Evolutionary conservation across 108 stramenopile genomes (phyloP), one percentile per base, ranked within the genome.

Genomic region (Discostella pseudostelligera): DNA sequence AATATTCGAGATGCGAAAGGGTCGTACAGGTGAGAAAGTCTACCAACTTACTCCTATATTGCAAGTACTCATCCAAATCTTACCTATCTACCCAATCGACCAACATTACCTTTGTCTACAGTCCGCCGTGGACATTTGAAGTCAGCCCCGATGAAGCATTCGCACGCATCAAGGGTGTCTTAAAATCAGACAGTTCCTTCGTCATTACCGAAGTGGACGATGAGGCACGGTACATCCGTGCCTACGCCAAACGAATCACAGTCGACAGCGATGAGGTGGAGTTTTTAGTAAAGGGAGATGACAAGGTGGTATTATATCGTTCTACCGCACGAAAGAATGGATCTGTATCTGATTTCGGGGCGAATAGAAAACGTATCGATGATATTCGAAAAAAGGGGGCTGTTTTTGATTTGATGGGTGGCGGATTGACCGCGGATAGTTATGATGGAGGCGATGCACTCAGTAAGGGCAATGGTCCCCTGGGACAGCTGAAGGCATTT

Each of bases 401-500:
- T 3, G 78, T 85, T 1, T 92, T 92, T 76, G 87, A 79, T 20
- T 76, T 88, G 25, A 92, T 92, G 87, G 90, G 87, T 29, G 84
- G 80, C 39, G 79, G 76, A 17, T 25, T 88, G 55, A 75, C 78
- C 11, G 77, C 76, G 10, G 83, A 79, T 29, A 70, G 70, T 39
- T 80, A 73, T 46, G 67, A 81, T 17, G 79, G 75, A 0, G 78
- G 64, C 2, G 82, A 62, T 1, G 65, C 56, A 28, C 36, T 40
- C 10, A 62, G 66, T 42, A 62, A 69, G 24, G 84, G 84, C 9
- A 80, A 83, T 54, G 81, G 81, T 16, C 72, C 83, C 0, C 44
- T 81, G 28, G 92, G 92, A 12, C 92, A 93, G 54, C 59, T 93
- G 6, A 93, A 93, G 72, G 87, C 88, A n/a, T 93, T 93, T 50